A percentile compares a stretch with the other conserved stretches of the same genome.
Evolutionary conservation across 192 early-diverging fungal species (phyloP).

Genomic region (Mortierella antarctica): DNA sequence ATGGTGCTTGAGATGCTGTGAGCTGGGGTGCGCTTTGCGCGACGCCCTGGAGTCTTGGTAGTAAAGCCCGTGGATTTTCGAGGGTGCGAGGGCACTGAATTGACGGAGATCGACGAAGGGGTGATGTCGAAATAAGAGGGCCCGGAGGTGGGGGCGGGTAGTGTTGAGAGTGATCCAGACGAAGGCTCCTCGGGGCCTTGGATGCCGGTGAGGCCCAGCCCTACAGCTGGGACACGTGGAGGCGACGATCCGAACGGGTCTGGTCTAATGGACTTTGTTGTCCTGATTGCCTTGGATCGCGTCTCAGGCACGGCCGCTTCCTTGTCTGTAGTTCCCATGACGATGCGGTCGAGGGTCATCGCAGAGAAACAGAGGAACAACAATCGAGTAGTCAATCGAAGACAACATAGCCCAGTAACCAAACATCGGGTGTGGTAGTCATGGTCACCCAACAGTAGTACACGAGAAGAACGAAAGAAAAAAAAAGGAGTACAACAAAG

Average conservation of each 20-base stretch:
- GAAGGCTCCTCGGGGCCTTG: conserved; percentile 3
- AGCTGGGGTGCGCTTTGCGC: conserved; percentile 38
- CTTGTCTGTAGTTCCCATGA: conserved; percentile 2
- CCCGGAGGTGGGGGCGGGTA: conserved; percentile 27
- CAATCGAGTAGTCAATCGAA: neutral
- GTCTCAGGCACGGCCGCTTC: neutral
- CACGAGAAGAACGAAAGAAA: conserved; percentile 6
- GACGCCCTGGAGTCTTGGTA: conserved; percentile 41
- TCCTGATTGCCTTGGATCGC: neutral
- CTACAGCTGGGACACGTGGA: conserved; percentile 3
- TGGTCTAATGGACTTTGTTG: neutral
- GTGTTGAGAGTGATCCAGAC: conserved; percentile 10
- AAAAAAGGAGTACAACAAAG: conserved; percentile 8
- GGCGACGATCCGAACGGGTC: conserved; percentile 1
- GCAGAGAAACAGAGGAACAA: conserved; percentile 4
- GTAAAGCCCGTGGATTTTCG: conserved; percentile 24
- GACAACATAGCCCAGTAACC: conserved; percentile 24
- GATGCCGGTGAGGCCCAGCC: conserved; percentile 21
- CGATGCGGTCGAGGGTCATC: too few relatives aligned
- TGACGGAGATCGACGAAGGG: conserved; percentile 7
- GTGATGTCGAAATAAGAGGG: conserved; percentile 51
- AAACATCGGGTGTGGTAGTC: neutral
- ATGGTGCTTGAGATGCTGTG: conserved; percentile 48
- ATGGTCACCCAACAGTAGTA: neutral
- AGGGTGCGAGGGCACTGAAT: neutral